Evolutionary conservation across 331 rosid genomes (phyloP), one percentile per base, ranked within the genome.

Genomic region (Phaseolus coccineus): DNA sequence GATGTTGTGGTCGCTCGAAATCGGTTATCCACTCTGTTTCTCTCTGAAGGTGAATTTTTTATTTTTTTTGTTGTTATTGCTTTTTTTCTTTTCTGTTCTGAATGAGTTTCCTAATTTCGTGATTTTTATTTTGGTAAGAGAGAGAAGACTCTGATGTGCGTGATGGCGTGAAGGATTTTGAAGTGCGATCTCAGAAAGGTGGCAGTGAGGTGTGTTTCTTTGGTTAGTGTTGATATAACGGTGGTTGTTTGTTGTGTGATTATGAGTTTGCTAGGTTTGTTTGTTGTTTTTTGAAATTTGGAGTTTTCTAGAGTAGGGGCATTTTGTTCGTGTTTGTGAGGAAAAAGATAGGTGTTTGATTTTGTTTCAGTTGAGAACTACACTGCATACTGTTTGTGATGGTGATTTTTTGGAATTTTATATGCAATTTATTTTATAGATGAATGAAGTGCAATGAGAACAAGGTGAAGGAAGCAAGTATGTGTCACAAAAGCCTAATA

Each of bases 1-100:
- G 98, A 85, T 70, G 86, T 75, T 69, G 88, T 40, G 74, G 75
- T 75, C 14, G 84, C 97, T 70, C 88, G 75, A 84, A 90, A 95
- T 82, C 91, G 82, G 10, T 74, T 91, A 51, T 87, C 94, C 9
- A 82, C 88, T 31, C 89, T 92, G 58, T 91, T 95, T 83, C 62
- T 76, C 12, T 67, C 88, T 4, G 88, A 90, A 87, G 98, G 98
- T 95, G 76, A 42, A 10, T 35, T 72, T 27, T 15, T 4, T 19
- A 19, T 19, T 8, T 77, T 47, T 44, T 24, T 1, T 57, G 1
- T 39, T 57, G 86, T 90, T 74, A 4, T n/a, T 50, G 42, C 63
- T 28, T 30, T 73, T n/a, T 53, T 56, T 16, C 57, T 28, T 48
- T 19, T 28, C 10, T 8, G 22, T 71, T 76, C 35, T 65, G 40